These are phyloP conservation scores for Penicillium occitanis DNA, from an alignment of 2,329 filamentous ascomycete species.

Conservation along the genomic window DNA sequence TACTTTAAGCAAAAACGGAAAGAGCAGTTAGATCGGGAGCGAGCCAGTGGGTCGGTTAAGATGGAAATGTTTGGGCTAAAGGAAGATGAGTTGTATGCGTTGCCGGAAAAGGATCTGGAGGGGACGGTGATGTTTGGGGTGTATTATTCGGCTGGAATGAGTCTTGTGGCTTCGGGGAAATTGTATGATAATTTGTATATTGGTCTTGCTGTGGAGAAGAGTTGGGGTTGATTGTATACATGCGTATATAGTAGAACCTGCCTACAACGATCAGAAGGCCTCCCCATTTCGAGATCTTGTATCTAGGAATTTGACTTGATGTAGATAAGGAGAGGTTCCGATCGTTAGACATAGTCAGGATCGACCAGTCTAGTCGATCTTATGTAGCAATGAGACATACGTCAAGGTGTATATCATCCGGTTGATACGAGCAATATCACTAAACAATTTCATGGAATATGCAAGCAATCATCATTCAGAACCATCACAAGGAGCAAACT, in stretches of 20 bases:
- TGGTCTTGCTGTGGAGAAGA: background rate
- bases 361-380: background rate
- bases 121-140: background rate
- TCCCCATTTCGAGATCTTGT: background rate
- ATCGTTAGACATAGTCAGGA: background rate
- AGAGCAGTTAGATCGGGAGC: background rate
- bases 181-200: background rate
- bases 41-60: background rate
- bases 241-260: background rate
- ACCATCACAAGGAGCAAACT: conserved; percentile 2
- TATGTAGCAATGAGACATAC: background rate
- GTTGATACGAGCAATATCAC: background rate
- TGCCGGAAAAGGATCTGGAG: background rate
- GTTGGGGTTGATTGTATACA: background rate
- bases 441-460: background rate
- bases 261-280: background rate
- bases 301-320: background rate
- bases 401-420: background rate
- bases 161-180: background rate
- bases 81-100: background rate
- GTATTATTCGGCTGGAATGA: background rate
- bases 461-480: background rate
- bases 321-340: background rate
- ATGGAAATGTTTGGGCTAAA: background rate
- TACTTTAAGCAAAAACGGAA: background rate